Evolutionary conservation across 140 eudicot genomes (phyloP), one percentile per base, ranked within the genome.

Genomic region (Anethum foeniculum): DNA sequence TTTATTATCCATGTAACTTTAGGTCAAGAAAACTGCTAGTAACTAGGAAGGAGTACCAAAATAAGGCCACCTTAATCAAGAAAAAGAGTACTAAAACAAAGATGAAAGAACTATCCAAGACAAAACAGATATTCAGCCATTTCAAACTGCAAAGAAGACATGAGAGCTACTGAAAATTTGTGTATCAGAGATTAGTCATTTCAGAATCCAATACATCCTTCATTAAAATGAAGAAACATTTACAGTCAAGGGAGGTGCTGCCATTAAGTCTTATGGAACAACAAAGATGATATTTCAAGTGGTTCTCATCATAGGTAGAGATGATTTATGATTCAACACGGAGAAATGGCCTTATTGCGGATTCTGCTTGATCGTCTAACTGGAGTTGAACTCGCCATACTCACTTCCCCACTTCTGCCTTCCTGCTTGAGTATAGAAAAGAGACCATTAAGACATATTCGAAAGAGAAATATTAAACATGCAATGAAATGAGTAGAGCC

Each of bases 331-430:
- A 71, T 71, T 71, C 28, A 34, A 88, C 91, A 85, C 27, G 96
- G 91, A 78, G 97, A 87, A 77, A 71, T 80, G 67, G 82, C 80
- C 3, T 89, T 91, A 44, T 64, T 79, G 43, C 88, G 93, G 25
- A 90, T 71, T 76, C 97, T 79, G 80, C 88, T 88, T 71, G 97
- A 93, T 85, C 97, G 81, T 77, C 97, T 93, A 48, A 93, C 86
- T 5, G 97, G 86, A 48, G 96, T 87, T 36, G 92, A 75, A 28
- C 81, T 58, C 18, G 48, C 82, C 44, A 71, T 27, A 82, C 83
- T 44, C 80, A 44, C 75, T 73, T 79, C 88, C 49, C 72, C 80
- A 12, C 51, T 79, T 84, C 72, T 85, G 49, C 86, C 81, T 56
- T 79, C 83, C 97, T 92, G 88, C 85, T 25, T 6, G 47, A 64